phyloP scores from a whole-genome alignment of 2,329 filamentous ascomycete species.

The Penicillium sp. region DNA sequence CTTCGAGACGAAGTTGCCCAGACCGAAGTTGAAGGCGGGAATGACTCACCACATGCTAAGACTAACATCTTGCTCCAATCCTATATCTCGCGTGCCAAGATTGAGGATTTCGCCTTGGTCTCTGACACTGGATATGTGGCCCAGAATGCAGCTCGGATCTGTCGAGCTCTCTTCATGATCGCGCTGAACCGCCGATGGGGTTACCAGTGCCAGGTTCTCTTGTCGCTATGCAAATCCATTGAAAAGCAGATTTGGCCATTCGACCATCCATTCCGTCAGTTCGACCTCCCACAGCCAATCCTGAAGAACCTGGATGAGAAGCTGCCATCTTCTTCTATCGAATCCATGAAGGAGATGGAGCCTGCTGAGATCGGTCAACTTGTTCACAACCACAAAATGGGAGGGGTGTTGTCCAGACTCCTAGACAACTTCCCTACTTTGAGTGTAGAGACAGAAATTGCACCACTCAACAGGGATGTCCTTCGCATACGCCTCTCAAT shows the following conservation, averaged over 20 bases:
- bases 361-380: constrained; percentile 82
- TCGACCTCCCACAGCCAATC: constrained; percentile 82
- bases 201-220: constrained; percentile 85
- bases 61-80: constrained; percentile 94
- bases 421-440: constrained; percentile 91
- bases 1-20: constrained; percentile 70
- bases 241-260: constrained; percentile 95
- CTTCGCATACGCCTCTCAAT: constrained; percentile 85
- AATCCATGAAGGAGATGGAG: constrained; percentile 90
- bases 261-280: constrained; percentile 92
- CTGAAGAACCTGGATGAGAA: constrained; percentile 84
- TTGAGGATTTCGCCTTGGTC: constrained; percentile 89
- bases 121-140: constrained; percentile 95
- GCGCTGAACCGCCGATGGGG: constrained; percentile 94
- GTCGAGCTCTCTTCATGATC: constrained; percentile 94
- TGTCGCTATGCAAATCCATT: constrained; percentile 94
- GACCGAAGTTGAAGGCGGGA: constrained; percentile 73
- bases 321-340: constrained; percentile 70
- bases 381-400: constrained; percentile 88
- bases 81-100: constrained; percentile 82
- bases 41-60: constrained; percentile 74
- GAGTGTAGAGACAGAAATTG: constrained; percentile 88
- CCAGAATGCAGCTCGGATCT: constrained; percentile 93
- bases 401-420: constrained; percentile 75
- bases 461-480: constrained; percentile 91